phyloP scores from a whole-genome alignment of 495 filamentous ascomycete genomes.

The Daldinia concentrica region DNA sequence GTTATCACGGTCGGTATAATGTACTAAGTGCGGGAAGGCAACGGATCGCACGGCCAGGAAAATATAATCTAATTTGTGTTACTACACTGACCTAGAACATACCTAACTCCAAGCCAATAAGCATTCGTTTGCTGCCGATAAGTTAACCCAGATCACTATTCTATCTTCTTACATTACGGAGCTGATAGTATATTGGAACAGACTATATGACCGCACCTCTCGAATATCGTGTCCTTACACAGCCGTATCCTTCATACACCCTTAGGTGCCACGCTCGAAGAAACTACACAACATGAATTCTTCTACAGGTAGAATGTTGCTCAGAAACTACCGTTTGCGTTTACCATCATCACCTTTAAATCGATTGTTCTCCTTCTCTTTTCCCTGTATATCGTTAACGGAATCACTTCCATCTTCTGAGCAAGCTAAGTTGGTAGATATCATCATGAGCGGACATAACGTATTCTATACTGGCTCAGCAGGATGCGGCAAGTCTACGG shows the following conservation, averaged over 20 bases:
- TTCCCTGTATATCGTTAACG: background rate
- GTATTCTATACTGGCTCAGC: constrained; percentile 71
- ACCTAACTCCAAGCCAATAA: background rate
- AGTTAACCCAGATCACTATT: background rate
- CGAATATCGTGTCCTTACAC: background rate
- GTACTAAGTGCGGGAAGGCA: no score
- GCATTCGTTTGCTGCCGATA: background rate
- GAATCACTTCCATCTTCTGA: constrained; percentile 43
- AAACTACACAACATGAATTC: background rate
- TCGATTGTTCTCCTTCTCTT: background rate
- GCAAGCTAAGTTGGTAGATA: constrained; percentile 58
- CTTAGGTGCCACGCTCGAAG: background rate
- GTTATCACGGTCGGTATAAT: no score
- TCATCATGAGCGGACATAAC: constrained; percentile 60
- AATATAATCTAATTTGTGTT: no score
- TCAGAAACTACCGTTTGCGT: background rate
- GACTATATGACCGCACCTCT: background rate
- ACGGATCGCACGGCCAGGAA: no score
- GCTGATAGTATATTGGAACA: background rate
- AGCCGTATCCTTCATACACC: background rate
- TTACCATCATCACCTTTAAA: background rate
- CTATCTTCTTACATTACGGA: background rate
- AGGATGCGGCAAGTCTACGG: constrained; percentile 61
- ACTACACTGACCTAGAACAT: no score
- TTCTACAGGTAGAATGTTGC: background rate